These are phyloP conservation scores for Pleurotus djamor DNA, from an alignment of 768 basidiomycete genomes.

Conservation along the genomic window DNA sequence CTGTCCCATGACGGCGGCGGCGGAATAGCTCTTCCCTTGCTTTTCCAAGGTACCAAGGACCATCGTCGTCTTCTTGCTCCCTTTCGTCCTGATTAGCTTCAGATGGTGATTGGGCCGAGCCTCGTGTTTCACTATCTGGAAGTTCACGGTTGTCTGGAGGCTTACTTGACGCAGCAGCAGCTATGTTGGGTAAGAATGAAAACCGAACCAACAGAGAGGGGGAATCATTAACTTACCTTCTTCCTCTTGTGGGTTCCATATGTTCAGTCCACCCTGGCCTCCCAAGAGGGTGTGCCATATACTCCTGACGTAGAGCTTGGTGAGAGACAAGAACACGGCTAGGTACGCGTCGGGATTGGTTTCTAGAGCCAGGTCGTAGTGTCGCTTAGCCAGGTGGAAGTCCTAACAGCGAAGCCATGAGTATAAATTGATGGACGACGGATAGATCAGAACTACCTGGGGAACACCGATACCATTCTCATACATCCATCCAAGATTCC, in stretches of 20 bases:
- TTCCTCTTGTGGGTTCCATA: conserved; percentile 64
- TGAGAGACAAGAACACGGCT: conserved; percentile 79
- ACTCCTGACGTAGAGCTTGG: conserved; percentile 80
- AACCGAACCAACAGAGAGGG: too few relatives aligned
- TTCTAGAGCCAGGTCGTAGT: conserved; percentile 89
- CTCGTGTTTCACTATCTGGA: conserved; percentile 30
- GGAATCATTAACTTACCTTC: conserved; percentile 18
- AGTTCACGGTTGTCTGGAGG: conserved; percentile 32
- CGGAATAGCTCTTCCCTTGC: conserved; percentile 76
- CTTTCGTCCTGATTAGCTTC: conserved; percentile 30
- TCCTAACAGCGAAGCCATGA: conserved; percentile 48
- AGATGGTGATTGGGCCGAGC: conserved; percentile 12
- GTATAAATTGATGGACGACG: not conserved
- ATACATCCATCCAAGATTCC: conserved; percentile 99
- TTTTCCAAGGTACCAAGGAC: conserved; percentile 81
- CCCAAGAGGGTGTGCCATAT: conserved; percentile 81
- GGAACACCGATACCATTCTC: conserved; percentile 93
- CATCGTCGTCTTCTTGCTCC: conserved; percentile 52
- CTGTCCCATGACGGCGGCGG: conserved; percentile 38
- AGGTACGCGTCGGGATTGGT: conserved; percentile 89
- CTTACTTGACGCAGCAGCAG: not conserved
- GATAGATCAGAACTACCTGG: conserved; percentile 44
- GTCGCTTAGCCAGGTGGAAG: conserved; percentile 94
- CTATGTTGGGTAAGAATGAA: too few relatives aligned
- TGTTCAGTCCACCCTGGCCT: conserved; percentile 61